Evolutionary conservation across 1,139 yeast genomes (phyloP).

Genomic region (Lipomyces yarrowii): DNA sequence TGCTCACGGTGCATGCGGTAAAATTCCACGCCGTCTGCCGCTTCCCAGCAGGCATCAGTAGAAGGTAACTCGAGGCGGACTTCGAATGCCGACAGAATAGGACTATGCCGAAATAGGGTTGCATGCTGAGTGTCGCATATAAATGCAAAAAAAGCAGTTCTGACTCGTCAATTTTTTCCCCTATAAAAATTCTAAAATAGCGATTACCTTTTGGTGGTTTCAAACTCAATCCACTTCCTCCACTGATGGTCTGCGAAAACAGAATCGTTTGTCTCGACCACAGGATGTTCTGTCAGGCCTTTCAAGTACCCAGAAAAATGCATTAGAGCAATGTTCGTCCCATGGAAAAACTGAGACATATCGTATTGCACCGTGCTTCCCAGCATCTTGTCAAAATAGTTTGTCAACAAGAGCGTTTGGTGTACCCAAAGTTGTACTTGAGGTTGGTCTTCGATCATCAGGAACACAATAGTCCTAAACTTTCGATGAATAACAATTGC

Average conservation of each 20-base stretch:
- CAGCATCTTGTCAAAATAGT: constrained; percentile 38
- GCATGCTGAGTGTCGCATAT: constrained; percentile 44
- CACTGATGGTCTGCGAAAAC: constrained; percentile 36
- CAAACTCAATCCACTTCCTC: constrained; percentile 42
- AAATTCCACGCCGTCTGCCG: constrained; percentile 39
- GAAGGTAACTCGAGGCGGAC: constrained; percentile 49
- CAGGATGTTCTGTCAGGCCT: constrained; percentile 31
- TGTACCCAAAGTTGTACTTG: constrained; percentile 38
- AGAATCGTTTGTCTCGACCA: constrained; percentile 15
- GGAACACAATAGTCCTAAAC: constrained; percentile 36
- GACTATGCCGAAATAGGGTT: constrained; percentile 38
- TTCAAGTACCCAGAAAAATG: constrained; percentile 41
- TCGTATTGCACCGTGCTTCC: constrained; percentile 40
- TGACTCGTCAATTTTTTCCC: constrained; percentile 7
- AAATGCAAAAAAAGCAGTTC: constrained; percentile 43
- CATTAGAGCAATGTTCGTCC: constrained; percentile 41
- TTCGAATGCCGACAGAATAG: constrained; percentile 44
- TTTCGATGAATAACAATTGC: constrained; percentile 37
- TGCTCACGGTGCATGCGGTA: constrained; percentile 41
- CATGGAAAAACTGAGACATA: constrained; percentile 42
- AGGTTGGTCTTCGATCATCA: constrained; percentile 38
- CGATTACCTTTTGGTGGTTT: constrained; percentile 38
- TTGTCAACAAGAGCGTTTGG: constrained; percentile 38
- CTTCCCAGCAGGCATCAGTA: constrained; percentile 49
- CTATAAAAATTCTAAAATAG: not conserved